Conservation (phyloP, 495 filamentous ascomycete species). For the Tuber melanosporum region DNA sequence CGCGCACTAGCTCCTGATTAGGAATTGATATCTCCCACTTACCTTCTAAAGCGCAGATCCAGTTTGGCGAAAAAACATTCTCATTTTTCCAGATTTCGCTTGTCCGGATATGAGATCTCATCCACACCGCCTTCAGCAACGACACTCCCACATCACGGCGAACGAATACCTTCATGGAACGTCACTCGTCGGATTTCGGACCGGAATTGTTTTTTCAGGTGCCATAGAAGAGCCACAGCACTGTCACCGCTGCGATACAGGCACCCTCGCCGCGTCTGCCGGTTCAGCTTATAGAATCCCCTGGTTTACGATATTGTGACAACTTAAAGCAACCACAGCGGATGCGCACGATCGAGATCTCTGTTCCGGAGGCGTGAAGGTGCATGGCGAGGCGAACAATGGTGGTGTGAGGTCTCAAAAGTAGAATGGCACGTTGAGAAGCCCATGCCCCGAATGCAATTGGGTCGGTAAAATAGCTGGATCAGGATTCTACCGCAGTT, state of each 20-base stretch:
- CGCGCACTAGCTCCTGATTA: background rate
- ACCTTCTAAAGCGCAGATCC: background rate
- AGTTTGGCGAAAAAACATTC: background rate
- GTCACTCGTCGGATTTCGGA: background rate
- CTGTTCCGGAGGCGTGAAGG: background rate
- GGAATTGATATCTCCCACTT: background rate
- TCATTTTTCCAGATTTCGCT: background rate
- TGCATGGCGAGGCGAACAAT: background rate
- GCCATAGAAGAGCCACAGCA: background rate
- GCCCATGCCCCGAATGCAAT: background rate
- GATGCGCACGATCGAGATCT: background rate
- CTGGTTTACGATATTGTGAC: background rate
- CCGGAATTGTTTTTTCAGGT: background rate
- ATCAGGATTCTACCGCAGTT: background rate
- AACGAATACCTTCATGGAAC: background rate
- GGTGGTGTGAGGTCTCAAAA: background rate
- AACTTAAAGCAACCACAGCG: background rate
- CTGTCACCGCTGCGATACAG: background rate
- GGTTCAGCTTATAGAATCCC: background rate
- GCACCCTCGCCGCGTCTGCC: background rate
- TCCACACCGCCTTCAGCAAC: background rate
- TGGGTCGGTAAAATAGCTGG: background rate
- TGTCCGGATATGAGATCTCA: background rate
- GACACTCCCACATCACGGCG: background rate
- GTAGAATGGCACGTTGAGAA: background rate